Percentiles rank a stretch among this genome's conserved stretches.
These are phyloP conservation scores for Calonectria ilicicola DNA, from an alignment of 2,329 filamentous ascomycete genomes.

Conservation along the genomic window DNA sequence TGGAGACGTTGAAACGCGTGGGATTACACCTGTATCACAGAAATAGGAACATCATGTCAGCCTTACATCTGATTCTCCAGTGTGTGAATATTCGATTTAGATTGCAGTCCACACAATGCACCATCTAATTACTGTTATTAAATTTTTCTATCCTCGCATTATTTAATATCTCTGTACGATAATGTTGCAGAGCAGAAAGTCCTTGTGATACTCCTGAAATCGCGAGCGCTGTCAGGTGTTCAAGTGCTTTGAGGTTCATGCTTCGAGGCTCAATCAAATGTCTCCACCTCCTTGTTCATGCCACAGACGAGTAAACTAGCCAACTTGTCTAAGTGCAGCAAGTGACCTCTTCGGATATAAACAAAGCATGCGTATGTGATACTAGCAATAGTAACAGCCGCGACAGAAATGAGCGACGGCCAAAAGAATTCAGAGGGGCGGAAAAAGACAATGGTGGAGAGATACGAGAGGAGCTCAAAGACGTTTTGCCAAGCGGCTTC, in stretches of 20 bases:
- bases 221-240: no score
- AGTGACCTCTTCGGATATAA: neutral
- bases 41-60: no score
- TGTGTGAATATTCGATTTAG: no score
- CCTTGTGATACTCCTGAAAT: no score
- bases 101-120: no score
- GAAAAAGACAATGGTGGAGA: conserved; percentile 72
- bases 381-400: conserved; percentile 54
- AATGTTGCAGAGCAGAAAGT: no score
- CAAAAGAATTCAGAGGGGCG: conserved; percentile 72
- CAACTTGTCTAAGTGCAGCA: neutral
- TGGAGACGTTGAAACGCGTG: no score
- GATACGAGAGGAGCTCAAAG: conserved; percentile 76
- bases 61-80: no score
- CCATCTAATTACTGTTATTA: no score
- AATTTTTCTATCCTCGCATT: no score
- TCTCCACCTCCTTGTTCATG: neutral
- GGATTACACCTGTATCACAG: no score
- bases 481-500: conserved; percentile 75
- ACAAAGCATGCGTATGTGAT: conserved; percentile 31
- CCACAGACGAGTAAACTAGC: neutral
- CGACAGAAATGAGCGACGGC: conserved; percentile 68
- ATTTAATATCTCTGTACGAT: no score
- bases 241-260: neutral
- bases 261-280: neutral